phyloP scores from a whole-genome alignment of 108 stramenopile species.

The Skeletonema marinoi region DNA sequence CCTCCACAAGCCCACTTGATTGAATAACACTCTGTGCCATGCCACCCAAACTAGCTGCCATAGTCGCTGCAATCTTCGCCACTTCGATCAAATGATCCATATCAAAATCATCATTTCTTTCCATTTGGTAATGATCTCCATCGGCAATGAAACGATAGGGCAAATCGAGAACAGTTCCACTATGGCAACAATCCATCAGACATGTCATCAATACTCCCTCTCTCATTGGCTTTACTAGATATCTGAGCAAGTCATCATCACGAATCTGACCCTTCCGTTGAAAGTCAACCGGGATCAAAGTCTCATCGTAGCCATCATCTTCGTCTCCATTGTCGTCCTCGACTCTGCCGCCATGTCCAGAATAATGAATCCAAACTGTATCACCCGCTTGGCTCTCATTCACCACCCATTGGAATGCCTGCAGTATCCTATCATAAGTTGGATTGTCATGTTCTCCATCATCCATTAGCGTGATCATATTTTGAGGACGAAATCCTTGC shows the following conservation, averaged over 20 bases:
- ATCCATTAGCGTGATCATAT: constrained; percentile 57
- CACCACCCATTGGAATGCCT: constrained; percentile 57
- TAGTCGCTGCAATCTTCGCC: background rate
- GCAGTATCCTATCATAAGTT: constrained; percentile 65
- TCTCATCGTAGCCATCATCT: constrained; percentile 79
- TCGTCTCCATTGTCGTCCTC: constrained; percentile 62
- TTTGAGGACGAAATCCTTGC: constrained; percentile 38
- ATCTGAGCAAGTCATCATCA: constrained; percentile 67
- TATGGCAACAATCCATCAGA: constrained; percentile 84
- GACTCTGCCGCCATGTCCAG: constrained; percentile 43
- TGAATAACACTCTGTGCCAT: background rate
- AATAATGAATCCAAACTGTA: constrained; percentile 68
- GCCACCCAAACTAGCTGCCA: background rate
- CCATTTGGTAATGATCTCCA: constrained; percentile 53
- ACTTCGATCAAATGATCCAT: constrained; percentile 19
- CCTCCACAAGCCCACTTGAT: background rate
- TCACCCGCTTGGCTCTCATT: constrained; percentile 59
- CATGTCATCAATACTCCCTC: constrained; percentile 65
- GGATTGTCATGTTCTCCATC: constrained; percentile 62
- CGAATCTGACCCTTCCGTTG: constrained; percentile 61
- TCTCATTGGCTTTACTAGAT: constrained; percentile 64
- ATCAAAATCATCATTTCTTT: constrained; percentile 34
- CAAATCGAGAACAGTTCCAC: constrained; percentile 80
- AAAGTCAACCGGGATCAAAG: constrained; percentile 78
- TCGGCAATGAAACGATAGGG: constrained; percentile 67